Conservation (phyloP, 345 rosid species). For the Linum lewisii region DNA sequence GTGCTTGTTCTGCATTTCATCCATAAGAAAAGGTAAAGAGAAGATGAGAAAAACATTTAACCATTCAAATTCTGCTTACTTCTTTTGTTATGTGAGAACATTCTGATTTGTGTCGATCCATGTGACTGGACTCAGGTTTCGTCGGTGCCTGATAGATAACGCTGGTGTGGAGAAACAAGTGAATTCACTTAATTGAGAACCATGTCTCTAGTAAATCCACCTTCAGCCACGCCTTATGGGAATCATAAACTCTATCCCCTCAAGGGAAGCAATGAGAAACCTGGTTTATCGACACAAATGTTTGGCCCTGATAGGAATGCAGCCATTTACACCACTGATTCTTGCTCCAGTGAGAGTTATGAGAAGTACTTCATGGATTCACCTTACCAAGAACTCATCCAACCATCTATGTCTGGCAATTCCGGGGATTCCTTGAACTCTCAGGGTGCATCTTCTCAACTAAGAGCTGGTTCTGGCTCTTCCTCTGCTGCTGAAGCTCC, state of each 20-base stretch:
- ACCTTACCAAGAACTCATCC: constrained; percentile 44
- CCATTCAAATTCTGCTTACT: background rate
- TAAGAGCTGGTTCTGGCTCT: constrained; percentile 37
- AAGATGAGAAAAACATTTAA: too few relatives aligned
- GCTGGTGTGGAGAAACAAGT: too few relatives aligned
- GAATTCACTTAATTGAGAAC: constrained; percentile 14
- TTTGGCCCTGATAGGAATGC: constrained; percentile 45
- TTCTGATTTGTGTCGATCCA: background rate
- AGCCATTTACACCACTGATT: constrained; percentile 41
- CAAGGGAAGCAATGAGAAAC: constrained; percentile 32
- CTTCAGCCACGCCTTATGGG: constrained; percentile 37
- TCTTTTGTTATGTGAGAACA: constrained; percentile 1
- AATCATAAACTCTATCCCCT: constrained; percentile 46
- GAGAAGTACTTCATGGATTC: constrained; percentile 77
- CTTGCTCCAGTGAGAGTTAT: constrained; percentile 59
- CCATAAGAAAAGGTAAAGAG: background rate
- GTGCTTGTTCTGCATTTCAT: background rate
- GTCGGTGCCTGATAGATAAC: constrained; percentile 7
- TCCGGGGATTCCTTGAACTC: constrained; percentile 44
- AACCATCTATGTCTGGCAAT: constrained; percentile 41
- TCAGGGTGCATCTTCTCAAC: constrained; percentile 36
- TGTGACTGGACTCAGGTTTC: constrained; percentile 19
- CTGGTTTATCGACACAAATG: constrained; percentile 35
- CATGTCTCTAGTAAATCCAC: constrained; percentile 66
- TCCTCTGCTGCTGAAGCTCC: constrained; percentile 32